phyloP scores from a whole-genome alignment of 139 green algal species.

The Micractinium sp. region DNA sequence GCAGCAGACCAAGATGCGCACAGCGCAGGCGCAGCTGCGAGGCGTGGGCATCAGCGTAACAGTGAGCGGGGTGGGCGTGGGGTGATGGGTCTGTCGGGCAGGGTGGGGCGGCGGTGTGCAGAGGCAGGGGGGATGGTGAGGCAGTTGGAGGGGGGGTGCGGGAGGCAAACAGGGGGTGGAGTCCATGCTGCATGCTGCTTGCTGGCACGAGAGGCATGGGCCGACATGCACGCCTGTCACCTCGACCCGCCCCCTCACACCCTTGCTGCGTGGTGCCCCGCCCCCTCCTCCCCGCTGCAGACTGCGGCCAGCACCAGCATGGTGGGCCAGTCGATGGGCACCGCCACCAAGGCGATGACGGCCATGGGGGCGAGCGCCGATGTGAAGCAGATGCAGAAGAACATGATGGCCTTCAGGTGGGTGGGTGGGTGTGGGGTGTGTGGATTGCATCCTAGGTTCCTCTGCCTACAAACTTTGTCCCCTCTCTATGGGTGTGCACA shows the following conservation, averaged over 20 bases:
- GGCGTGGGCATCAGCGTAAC: constrained; percentile 66
- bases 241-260: too few relatives aligned
- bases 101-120: background rate
- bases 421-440: background rate
- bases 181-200: background rate
- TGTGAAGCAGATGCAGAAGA: constrained; percentile 60
- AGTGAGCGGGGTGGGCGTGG: constrained; percentile 49
- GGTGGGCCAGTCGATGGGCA: constrained; percentile 62
- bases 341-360: constrained; percentile 69
- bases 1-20: constrained; percentile 67
- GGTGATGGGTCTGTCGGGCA: background rate
- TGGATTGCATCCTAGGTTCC: background rate
- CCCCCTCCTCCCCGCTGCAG: constrained; percentile 45
- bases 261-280: background rate
- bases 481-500: too few relatives aligned
- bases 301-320: constrained; percentile 67
- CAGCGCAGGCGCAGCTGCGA: constrained; percentile 58
- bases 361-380: constrained; percentile 60
- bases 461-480: too few relatives aligned
- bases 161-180: too few relatives aligned
- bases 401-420: constrained; percentile 11
- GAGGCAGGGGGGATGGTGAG: background rate
- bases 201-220: background rate
- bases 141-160: too few relatives aligned
- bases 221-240: background rate